Conservation (phyloP, 192 early-diverging fungal species). For the Anaeromyces robustus region DNA sequence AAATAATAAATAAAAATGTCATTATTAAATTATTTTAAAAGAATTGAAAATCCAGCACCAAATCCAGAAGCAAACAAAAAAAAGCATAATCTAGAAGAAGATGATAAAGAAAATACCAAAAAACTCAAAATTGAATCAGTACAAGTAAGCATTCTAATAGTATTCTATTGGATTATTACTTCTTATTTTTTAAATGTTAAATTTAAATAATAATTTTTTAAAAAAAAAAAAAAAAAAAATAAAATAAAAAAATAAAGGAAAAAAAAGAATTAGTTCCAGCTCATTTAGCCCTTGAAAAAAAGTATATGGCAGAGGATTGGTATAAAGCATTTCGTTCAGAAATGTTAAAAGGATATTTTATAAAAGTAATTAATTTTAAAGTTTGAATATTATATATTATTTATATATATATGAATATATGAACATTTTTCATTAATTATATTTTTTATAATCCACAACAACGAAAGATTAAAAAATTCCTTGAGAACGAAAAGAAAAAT, state of each 20-base stretch:
- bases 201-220: no score
- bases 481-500: conserved; percentile 31
- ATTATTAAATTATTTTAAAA: not conserved
- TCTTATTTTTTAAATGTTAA: no score
- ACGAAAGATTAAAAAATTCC: conserved; percentile 20
- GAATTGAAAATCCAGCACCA: not conserved
- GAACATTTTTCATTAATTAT: no score
- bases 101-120: not conserved
- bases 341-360: conserved; percentile 40
- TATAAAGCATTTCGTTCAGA: conserved; percentile 36
- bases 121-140: not conserved
- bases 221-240: no score
- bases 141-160: not conserved
- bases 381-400: no score
- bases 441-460: no score
- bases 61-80: not conserved
- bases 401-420: no score
- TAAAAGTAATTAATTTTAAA: conserved; percentile 26
- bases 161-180: no score
- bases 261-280: not conserved
- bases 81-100: not conserved
- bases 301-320: conserved; percentile 62
- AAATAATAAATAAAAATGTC: no score
- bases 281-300: conserved; percentile 33
- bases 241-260: not conserved